phyloP scores from a whole-genome alignment of 2,329 filamentous ascomycete genomes.

The Plenodomus lindquistii region DNA sequence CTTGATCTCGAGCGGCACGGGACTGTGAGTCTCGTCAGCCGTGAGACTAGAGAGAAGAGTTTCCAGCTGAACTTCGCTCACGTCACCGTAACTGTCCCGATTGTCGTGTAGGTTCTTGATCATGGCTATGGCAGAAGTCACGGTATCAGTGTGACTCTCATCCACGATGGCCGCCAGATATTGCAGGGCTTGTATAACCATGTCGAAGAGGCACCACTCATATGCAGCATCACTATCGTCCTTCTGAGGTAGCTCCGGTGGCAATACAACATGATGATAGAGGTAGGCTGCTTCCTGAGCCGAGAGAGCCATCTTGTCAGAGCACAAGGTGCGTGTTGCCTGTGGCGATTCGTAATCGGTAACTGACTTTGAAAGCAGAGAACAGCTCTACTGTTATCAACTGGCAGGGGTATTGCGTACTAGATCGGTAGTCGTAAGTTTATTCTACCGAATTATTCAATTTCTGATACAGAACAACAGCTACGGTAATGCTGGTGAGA shows the following conservation, averaged over 20 bases:
- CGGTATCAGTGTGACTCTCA: conserved; percentile 1
- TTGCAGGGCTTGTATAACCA: conserved; percentile 13
- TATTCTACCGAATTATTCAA: no score
- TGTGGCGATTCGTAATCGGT: no score
- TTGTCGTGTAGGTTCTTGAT: conserved; percentile 15
- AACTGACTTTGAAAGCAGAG: no score
- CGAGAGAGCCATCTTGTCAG: conserved; percentile 10
- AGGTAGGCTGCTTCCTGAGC: conserved; percentile 10
- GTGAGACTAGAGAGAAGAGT: conserved; percentile 19
- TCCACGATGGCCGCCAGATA: conserved; percentile 5
- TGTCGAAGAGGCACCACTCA: conserved; percentile 17
- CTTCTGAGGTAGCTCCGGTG: conserved; percentile 52
- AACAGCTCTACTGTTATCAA: no score
- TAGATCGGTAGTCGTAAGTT: no score
- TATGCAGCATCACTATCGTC: conserved; percentile 24
- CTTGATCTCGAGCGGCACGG: conserved; percentile 47
- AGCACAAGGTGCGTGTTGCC: no score
- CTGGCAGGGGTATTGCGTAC: no score
- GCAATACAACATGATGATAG: conserved; percentile 53
- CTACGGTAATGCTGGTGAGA: no score
- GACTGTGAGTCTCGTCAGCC: conserved; percentile 2
- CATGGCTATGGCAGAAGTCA: conserved; percentile 13
- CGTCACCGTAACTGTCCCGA: conserved; percentile 10
- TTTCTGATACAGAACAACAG: no score
- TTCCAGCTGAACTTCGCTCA: conserved; percentile 15